Base-by-base conservation (phyloP, 495 filamentous ascomycete genomes). In the Penicillium tannophilum region DNA sequence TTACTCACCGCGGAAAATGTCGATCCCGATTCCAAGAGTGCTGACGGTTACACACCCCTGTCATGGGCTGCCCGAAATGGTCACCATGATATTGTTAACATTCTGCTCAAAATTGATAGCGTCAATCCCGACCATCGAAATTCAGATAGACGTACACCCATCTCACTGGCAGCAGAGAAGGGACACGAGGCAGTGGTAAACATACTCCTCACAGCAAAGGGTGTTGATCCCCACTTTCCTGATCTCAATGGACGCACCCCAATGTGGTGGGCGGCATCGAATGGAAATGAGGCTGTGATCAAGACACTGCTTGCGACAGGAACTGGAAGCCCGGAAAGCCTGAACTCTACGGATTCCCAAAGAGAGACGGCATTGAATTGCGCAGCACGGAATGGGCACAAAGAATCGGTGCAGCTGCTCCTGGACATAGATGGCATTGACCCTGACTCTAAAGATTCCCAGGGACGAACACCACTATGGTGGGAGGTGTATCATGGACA, bases 21-120 rank as follows among this genome's bases (percentile, higher is more conserved):
- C 9, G 36, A 41, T 20, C 16, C 39, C 36, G 24, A 44, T 36
- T 2, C 16, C 17, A 26, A 19, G 16, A 20, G 24, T 36, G 31
- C 16, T 7, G 51, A 43, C 42, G 51, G 51, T 0, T 54, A 43
- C 10, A 54, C 51, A 6, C 36, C 51, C 10, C 24, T 54, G 10
- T 17, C 51, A 16, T 54, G 51, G 51, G 36, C 51, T 2, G 51
- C 51, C 14, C 51, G 19, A 10, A 44, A 24, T 19, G 51, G 51
- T 16, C 51, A 54, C 19, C 23, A 8, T 1, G 24, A 17, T 10
- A 20, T 43, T 16, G 51, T 54, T 4, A 11, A 16, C 1, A 35
- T 35, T 9, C 23, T 44, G 19, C 16, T 43, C 3, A 35, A n/a
- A 44, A n/a, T 7, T 14, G 9, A 17, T 23, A 36, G 24, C 3